Conservation (phyloP, 805 yeast species). For the Ogataea neopini region DNA sequence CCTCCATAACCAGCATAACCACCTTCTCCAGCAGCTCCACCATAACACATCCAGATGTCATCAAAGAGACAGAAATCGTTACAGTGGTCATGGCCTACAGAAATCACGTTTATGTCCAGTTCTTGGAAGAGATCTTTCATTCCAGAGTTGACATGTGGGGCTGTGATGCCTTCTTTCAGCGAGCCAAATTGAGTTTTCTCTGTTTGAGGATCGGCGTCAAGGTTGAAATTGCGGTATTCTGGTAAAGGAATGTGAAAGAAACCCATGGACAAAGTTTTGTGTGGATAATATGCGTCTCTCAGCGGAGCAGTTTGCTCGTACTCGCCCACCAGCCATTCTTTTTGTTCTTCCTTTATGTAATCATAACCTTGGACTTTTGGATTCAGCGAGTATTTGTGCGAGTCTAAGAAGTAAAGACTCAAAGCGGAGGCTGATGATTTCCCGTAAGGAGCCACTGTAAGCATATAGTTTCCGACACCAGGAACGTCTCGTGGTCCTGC, state of each 20-base stretch:
- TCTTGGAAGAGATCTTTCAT: constrained; percentile 57
- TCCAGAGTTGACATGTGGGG: constrained; percentile 71
- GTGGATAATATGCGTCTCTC: constrained; percentile 20
- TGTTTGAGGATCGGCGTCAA: constrained; percentile 26
- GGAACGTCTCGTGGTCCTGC: constrained; percentile 66
- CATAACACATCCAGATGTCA: constrained; percentile 82
- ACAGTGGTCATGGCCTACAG: constrained; percentile 95
- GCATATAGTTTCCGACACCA: constrained; percentile 82
- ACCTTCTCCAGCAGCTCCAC: constrained; percentile 93
- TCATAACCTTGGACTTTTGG: constrained; percentile 84
- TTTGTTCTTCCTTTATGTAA: constrained; percentile 54
- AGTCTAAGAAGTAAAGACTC: constrained; percentile 75
- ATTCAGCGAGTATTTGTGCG: constrained; percentile 71
- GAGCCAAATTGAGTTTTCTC: constrained; percentile 54
- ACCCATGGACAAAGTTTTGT: constrained; percentile 70
- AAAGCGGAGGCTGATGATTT: constrained; percentile 43
- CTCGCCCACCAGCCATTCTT: constrained; percentile 15
- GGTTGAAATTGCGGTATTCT: constrained; percentile 58
- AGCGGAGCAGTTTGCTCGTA: constrained; percentile 12
- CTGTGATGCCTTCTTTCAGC: constrained; percentile 71
- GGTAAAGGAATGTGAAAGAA: constrained; percentile 95
- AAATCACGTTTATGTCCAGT: constrained; percentile 71
- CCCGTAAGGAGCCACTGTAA: constrained; percentile 48
- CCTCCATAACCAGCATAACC: constrained; percentile 95
- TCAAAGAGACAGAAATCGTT: constrained; percentile 85